phyloP scores from a whole-genome alignment of 2,329 filamentous ascomycete species.

The Apiospora pterosperma region DNA sequence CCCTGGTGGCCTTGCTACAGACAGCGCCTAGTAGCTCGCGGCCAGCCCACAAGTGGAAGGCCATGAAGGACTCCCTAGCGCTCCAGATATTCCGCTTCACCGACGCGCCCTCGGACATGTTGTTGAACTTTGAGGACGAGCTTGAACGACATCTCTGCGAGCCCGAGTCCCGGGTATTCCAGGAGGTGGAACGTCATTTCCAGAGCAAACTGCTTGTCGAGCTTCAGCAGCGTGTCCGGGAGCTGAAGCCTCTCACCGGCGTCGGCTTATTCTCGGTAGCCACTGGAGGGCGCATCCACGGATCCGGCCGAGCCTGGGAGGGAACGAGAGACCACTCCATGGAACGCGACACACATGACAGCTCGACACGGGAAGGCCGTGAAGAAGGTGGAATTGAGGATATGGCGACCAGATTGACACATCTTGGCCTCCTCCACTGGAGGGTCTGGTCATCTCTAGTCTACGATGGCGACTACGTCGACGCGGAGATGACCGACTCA shows the following conservation, averaged over 20 bases:
- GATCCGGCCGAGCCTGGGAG: constrained; percentile 32
- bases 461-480: constrained; percentile 49
- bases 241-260: constrained; percentile 50
- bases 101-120: constrained; percentile 44
- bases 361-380: constrained; percentile 33
- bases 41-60: constrained; percentile 47
- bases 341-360: constrained; percentile 8
- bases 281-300: constrained; percentile 46
- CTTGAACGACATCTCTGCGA: constrained; percentile 42
- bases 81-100: constrained; percentile 58
- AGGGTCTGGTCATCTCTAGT: constrained; percentile 78
- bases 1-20: constrained; percentile 52
- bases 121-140: constrained; percentile 47
- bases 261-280: constrained; percentile 53
- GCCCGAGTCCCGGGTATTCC: constrained; percentile 40
- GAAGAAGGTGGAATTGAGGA: constrained; percentile 58
- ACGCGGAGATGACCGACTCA: constrained; percentile 16
- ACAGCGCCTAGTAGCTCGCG: constrained; percentile 40
- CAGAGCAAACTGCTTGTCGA: constrained; percentile 46
- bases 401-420: constrained; percentile 74
- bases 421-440: constrained; percentile 86
- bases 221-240: constrained; percentile 46
- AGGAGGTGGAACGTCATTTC: constrained; percentile 47
- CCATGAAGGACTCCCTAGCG: constrained; percentile 50
- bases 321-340: constrained; percentile 20